Base-by-base conservation (phyloP, 768 basidiomycete species). In the Podaxis sp. region DNA sequence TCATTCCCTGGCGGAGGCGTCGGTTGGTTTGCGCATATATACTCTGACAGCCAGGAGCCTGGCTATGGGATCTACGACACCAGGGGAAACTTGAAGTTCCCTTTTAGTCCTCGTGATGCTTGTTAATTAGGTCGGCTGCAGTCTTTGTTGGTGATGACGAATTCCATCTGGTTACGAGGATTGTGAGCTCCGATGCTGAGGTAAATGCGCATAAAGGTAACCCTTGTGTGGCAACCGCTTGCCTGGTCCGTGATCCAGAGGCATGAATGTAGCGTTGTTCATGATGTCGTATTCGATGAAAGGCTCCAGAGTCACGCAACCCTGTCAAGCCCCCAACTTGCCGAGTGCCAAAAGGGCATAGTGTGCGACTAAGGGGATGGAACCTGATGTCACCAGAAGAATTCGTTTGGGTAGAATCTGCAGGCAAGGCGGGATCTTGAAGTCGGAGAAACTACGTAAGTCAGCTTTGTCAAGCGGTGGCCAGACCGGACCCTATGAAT, bases 11-110 rank as follows among this genome's bases (percentile, higher is more conserved):
- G 82, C 2, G 89, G 89, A 22, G 89, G 89, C 24, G 75, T 91
- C 38, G 89, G 90, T 11, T 93, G 90, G 91, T 93, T 93, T 67
- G 88, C 88, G 28, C 91, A 92, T 70, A 86, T 91, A 58, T 91
- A 91, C 68, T 85, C 86, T 1, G 91, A 91, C 68, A 63, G 73
- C 64, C 81, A 85, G 67, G 81, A 82, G 67, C 85, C 87, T 17
- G 90, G 90, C 11, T 92, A 92, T 68, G 90, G 90, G 5, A 82
- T 91, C 57, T 88, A 87, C 67, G 73, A 80, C 36, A 65, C 46
- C 0, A 72, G 76, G 33, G 84, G 85, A 22, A 68, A 71, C 22
- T 66, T 80, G 64, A 90, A 91, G 74, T 89, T 91, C 69, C 73
- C 77, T 4, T 90, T 91, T 70, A 75, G 73, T n/a, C 88, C 89